Evolutionary conservation across 139 green algal species (phyloP).

Genomic region (Chlamydomonas eustigma): DNA sequence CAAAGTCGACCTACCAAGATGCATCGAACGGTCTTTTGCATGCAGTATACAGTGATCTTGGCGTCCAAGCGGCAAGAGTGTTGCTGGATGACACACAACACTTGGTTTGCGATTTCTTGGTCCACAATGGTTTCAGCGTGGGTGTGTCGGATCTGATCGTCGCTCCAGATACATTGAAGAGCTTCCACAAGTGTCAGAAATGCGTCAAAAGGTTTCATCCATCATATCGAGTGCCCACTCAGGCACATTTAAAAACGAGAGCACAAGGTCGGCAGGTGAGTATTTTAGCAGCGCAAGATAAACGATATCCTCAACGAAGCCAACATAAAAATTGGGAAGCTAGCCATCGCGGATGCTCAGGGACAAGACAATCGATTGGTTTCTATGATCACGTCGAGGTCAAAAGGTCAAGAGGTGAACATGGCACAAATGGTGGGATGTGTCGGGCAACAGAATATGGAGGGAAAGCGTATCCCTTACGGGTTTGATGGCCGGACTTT

Average conservation of each 20-base stretch:
- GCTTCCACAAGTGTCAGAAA: not conserved
- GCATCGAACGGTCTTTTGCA: constrained; percentile 78
- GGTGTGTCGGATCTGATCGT: constrained; percentile 19
- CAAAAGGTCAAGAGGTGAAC: constrained; percentile 96
- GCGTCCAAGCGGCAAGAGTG: constrained; percentile 61
- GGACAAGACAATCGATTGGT: constrained; percentile 87
- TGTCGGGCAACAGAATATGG: constrained; percentile 96
- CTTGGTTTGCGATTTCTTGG: constrained; percentile 90
- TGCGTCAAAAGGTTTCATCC: not conserved
- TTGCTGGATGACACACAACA: constrained; percentile 68
- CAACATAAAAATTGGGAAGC: constrained; percentile 45
- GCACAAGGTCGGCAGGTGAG: constrained; percentile 73
- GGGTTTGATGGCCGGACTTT: constrained; percentile 84
- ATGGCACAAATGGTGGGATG: constrained; percentile 97
- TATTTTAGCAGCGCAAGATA: constrained; percentile 87
- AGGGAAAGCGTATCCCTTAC: constrained; percentile 95
- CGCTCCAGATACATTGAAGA: not conserved
- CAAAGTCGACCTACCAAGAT: constrained; percentile 87
- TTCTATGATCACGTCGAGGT: constrained; percentile 85
- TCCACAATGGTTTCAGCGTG: constrained; percentile 44
- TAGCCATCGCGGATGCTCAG: not conserved
- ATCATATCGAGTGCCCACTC: constrained; percentile 23
- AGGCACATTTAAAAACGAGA: constrained; percentile 83
- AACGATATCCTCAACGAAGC: constrained; percentile 88
- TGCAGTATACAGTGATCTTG: constrained; percentile 66